These are phyloP conservation scores for Herpotrichia juniperi DNA, from an alignment of 2,329 filamentous ascomycete species.

Conservation along the genomic window DNA sequence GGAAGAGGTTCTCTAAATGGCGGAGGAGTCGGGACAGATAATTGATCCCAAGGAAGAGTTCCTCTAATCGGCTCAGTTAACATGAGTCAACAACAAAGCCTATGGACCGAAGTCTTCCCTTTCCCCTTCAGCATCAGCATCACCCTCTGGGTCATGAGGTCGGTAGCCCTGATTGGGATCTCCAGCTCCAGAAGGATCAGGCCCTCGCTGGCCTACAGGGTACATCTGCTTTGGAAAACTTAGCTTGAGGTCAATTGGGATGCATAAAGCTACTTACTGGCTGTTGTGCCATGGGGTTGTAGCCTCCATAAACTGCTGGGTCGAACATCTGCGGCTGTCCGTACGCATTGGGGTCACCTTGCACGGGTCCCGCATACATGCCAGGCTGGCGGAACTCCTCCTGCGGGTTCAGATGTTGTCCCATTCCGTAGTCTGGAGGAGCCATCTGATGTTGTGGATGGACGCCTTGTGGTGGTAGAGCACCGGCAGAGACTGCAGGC, in stretches of 20 bases:
- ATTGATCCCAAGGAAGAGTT: no score
- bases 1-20: no score
- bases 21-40: no score
- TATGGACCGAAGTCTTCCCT: constrained; percentile 45
- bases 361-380: constrained; percentile 84
- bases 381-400: constrained; percentile 77
- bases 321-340: constrained; percentile 83
- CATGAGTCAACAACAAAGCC: not conserved
- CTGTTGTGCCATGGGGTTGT: constrained; percentile 77
- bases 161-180: constrained; percentile 46
- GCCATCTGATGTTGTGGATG: constrained; percentile 59
- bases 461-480: constrained; percentile 47
- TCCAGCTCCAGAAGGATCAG: constrained; percentile 42
- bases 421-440: constrained; percentile 62
- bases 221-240: constrained; percentile 38
- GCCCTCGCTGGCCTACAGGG: constrained; percentile 45
- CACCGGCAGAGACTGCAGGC: constrained; percentile 40
- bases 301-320: constrained; percentile 81
- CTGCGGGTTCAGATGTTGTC: constrained; percentile 63
- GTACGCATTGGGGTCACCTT: constrained; percentile 74
- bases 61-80: no score
- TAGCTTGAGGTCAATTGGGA: not conserved
- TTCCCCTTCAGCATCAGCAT: constrained; percentile 48
- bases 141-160: constrained; percentile 41
- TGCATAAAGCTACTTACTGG: constrained; percentile 64